These are phyloP conservation scores for Aristolochia contorta DNA, from an alignment of 164 flowering plant genomes.

Conservation along the genomic window DNA sequence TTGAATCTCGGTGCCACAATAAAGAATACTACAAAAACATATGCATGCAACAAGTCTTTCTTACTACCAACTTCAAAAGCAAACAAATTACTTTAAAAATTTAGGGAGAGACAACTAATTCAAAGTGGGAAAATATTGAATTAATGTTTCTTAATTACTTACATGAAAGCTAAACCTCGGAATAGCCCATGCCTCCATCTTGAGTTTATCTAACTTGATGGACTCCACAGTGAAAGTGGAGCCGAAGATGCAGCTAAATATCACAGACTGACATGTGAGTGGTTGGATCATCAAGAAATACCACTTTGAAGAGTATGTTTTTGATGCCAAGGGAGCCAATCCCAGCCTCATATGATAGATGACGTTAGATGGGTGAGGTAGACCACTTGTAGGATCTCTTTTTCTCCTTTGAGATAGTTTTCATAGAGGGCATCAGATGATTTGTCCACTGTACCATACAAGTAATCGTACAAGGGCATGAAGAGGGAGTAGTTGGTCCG, in stretches of 20 bases:
- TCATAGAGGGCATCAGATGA: conserved; percentile 29
- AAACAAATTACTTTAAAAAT: no score
- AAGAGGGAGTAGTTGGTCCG: conserved; percentile 42
- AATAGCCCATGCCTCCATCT: conserved; percentile 47
- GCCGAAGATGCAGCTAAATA: conserved; percentile 34
- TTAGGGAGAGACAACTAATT: no score
- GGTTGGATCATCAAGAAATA: conserved; percentile 48
- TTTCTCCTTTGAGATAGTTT: conserved; percentile 17
- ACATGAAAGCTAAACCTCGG: conserved; percentile 52
- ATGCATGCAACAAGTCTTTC: no score
- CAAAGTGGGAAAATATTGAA: no score
- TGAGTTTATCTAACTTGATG: conserved; percentile 30
- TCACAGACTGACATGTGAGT: conserved; percentile 28
- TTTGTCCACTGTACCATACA: conserved; percentile 47
- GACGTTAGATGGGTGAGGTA: conserved; percentile 47
- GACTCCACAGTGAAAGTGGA: conserved; percentile 46
- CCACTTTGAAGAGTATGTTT: conserved; percentile 40
- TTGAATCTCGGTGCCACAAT: conserved; percentile 27
- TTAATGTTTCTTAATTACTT: background rate
- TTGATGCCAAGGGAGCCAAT: conserved; percentile 34
- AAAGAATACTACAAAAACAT: conserved; percentile 28
- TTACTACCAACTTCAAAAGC: no score
- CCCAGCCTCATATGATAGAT: conserved; percentile 41
- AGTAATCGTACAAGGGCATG: conserved; percentile 51
- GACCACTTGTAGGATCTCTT: conserved; percentile 34